These are phyloP conservation scores for Lecanoromycetidae sp. DNA, from an alignment of 2,329 filamentous ascomycete genomes.

Conservation along the genomic window DNA sequence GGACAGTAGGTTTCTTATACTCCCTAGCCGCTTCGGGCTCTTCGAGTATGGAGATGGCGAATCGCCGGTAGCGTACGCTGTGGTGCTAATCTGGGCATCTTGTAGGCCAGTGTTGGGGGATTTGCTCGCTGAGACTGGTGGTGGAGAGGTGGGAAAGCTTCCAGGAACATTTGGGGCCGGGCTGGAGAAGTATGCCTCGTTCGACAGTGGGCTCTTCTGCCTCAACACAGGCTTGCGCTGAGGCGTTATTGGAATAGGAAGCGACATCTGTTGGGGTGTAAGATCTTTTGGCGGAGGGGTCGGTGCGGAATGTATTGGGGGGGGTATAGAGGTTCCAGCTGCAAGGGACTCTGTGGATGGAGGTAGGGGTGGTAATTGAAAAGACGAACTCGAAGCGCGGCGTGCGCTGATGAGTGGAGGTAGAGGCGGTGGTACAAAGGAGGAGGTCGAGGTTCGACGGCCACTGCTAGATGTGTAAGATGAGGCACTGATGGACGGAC, in stretches of 20 bases:
- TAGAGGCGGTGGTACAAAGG: conserved; percentile 4
- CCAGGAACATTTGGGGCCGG: conserved; percentile 14
- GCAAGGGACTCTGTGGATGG: conserved; percentile 2
- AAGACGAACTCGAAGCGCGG: conserved; percentile 1
- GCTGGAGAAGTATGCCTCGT: conserved; percentile 13
- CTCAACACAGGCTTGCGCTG: conserved; percentile 12
- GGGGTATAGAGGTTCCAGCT: not conserved
- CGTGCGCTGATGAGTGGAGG: conserved; percentile 2
- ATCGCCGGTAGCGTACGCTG: not conserved
- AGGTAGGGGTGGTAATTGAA: conserved; percentile 7
- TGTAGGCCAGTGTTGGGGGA: not conserved
- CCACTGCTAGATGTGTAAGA: not conserved
- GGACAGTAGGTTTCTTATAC: conserved; percentile 7
- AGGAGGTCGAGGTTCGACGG: not conserved
- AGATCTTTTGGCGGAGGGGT: conserved; percentile 10
- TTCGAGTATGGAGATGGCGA: conserved; percentile 1
- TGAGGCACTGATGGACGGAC: not conserved
- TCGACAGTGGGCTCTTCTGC: conserved; percentile 14
- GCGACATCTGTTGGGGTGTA: not conserved
- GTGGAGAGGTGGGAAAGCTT: conserved; percentile 11
- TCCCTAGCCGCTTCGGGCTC: conserved; percentile 7
- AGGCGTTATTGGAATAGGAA: conserved; percentile 6
- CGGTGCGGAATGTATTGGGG: conserved; percentile 6
- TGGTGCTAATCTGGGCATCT: not conserved
- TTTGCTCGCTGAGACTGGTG: not conserved